Percentiles rank a stretch among this genome's conserved stretches.
Conservation (phyloP, 2,329 filamentous ascomycete genomes). For the Magnaporthiopsis rhizophila region DNA sequence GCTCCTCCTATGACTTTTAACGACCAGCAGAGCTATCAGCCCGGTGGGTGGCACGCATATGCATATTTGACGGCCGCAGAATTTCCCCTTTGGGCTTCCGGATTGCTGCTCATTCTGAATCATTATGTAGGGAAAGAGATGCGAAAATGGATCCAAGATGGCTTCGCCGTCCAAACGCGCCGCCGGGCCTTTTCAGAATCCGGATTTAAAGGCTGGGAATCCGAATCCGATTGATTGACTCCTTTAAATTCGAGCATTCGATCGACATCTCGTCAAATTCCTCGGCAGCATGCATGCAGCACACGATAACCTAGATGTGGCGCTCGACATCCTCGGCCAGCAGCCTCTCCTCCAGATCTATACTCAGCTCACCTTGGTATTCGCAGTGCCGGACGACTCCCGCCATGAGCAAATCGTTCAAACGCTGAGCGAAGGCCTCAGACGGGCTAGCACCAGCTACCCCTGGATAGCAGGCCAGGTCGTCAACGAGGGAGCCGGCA, state of each 20-base stretch:
- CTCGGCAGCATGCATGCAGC: not conserved
- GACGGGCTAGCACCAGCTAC: slow-evolving; percentile 29
- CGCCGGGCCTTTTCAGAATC: not conserved
- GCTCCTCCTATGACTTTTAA: too few species aligned
- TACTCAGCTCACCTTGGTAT: slow-evolving; percentile 36
- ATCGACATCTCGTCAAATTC: not conserved
- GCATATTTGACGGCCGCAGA: too few species aligned
- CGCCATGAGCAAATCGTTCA: slow-evolving; percentile 18
- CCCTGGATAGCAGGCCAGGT: slow-evolving; percentile 40
- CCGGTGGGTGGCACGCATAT: too few species aligned
- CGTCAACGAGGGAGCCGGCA: slow-evolving; percentile 22
- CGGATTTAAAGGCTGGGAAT: not conserved
- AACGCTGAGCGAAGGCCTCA: slow-evolving; percentile 27
- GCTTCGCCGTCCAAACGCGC: not conserved
- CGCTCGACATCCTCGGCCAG: slow-evolving; percentile 34
- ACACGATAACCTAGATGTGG: slow-evolving; percentile 12
- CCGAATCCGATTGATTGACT: too few species aligned
- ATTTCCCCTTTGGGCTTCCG: too few species aligned
- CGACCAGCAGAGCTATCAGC: too few species aligned
- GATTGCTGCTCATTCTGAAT: too few species aligned
- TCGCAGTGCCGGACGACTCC: slow-evolving; percentile 15
- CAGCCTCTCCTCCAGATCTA: slow-evolving; percentile 33
- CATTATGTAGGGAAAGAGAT: too few species aligned
- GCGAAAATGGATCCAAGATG: too few species aligned
- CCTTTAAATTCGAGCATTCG: too few species aligned